Conservation (phyloP, 176 grass and related monocot species). For the Tuctoria greenei region DNA sequence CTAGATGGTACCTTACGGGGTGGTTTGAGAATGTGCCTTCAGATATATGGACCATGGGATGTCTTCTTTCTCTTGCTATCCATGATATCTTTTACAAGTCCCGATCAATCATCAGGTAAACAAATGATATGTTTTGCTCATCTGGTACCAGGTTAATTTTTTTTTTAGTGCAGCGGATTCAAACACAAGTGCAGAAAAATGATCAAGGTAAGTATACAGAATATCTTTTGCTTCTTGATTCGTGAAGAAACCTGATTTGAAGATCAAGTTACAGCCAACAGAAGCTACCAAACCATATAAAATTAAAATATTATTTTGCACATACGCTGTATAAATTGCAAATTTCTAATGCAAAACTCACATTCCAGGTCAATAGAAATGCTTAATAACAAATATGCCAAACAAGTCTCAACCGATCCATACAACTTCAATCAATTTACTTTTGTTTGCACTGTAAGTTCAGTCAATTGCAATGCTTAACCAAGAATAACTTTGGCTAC, state of each 20-base stretch:
- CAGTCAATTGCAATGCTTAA: slow-evolving; percentile 50
- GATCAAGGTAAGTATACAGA: slow-evolving; percentile 2
- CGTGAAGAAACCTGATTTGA: slow-evolving; percentile 2
- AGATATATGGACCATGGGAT: slow-evolving; percentile 4
- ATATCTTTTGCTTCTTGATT: background rate
- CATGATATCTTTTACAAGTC: slow-evolving; percentile 1
- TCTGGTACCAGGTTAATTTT: background rate
- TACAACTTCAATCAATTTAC: slow-evolving; percentile 64
- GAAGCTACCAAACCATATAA: background rate
- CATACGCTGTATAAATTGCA: background rate
- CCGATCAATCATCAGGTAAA: background rate
- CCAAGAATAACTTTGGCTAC: slow-evolving; percentile 44
- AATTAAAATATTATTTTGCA: slow-evolving; percentile 17
- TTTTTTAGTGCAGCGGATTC: slow-evolving; percentile 16
- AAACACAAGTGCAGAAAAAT: slow-evolving; percentile 8
- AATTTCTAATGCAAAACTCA: slow-evolving; percentile 7
- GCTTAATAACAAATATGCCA: background rate
- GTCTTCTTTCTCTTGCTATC: slow-evolving; percentile 12
- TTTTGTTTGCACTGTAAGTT: slow-evolving; percentile 44
- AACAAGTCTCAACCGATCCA: slow-evolving; percentile 44
- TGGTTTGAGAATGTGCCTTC: slow-evolving; percentile 30
- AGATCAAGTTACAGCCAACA: slow-evolving; percentile 11
- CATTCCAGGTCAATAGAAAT: background rate
- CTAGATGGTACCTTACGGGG: background rate
- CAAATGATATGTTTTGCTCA: background rate